phyloP scores from a whole-genome alignment of 768 basidiomycete genomes.

The Fomitopsis pulvina region DNA sequence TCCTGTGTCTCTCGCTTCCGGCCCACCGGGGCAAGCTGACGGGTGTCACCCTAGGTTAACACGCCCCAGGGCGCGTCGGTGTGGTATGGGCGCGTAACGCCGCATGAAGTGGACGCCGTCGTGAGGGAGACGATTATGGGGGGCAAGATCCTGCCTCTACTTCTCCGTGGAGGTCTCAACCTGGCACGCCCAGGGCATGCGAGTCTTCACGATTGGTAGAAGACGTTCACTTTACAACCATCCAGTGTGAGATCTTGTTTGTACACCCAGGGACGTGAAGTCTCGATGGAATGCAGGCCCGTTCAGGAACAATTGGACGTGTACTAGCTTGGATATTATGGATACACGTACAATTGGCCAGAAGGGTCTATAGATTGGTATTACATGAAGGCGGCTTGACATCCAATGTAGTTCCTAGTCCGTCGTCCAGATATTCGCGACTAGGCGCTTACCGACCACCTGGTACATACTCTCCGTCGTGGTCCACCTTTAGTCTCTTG shows the following conservation, averaged over 20 bases:
- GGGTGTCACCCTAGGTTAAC: constrained; percentile 52
- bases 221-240: no score
- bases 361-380: no score
- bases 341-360: no score
- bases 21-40: not conserved
- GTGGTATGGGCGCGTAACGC: constrained; percentile 92
- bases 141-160: constrained; percentile 77
- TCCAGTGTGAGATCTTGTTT: not conserved
- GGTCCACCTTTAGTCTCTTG: constrained; percentile 20
- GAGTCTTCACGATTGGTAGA: constrained; percentile 67
- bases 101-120: constrained; percentile 81
- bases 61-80: constrained; percentile 80
- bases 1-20: constrained; percentile 3
- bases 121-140: constrained; percentile 83
- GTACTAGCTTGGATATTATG: not conserved
- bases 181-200: constrained; percentile 63
- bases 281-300: not conserved
- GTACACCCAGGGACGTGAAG: no score
- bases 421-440: not conserved
- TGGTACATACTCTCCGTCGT: constrained; percentile 6
- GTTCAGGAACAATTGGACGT: not conserved
- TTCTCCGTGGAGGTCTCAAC: constrained; percentile 84
- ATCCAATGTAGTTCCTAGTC: no score
- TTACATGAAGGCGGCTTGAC: no score
- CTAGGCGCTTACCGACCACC: no score